phyloP scores from a whole-genome alignment of 805 yeast species.

The Candida mattraensis region DNA sequence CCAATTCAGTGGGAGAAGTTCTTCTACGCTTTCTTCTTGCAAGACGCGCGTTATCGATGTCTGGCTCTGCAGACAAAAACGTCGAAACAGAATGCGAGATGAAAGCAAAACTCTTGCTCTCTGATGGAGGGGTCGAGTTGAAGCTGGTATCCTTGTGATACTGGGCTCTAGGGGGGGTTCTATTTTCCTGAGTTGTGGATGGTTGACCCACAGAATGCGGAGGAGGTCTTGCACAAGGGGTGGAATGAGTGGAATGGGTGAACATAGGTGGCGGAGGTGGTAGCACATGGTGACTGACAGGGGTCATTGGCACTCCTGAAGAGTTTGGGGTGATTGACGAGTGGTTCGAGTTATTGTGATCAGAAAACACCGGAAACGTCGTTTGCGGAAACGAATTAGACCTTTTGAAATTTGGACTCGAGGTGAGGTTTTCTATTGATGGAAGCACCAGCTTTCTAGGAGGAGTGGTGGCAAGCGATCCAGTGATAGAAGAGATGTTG shows the following conservation, averaged over 20 bases:
- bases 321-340: constrained; percentile 10
- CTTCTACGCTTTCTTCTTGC: constrained; percentile 95
- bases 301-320: constrained; percentile 23
- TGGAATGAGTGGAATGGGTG: constrained; percentile 21
- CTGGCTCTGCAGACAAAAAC: constrained; percentile 78
- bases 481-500: constrained; percentile 1
- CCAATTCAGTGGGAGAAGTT: constrained; percentile 84
- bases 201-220: constrained; percentile 6
- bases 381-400: constrained; percentile 23
- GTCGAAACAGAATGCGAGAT: constrained; percentile 92
- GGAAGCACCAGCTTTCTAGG: constrained; percentile 22
- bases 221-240: constrained; percentile 19
- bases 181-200: constrained; percentile 2
- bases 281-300: constrained; percentile 18
- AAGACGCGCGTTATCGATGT: constrained; percentile 84
- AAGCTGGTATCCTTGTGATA: constrained; percentile 9
- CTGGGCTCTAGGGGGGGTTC: constrained; percentile 7
- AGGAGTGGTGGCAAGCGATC: constrained; percentile 13
- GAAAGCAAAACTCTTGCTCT: constrained; percentile 65
- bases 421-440: constrained; percentile 26
- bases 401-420: constrained; percentile 26
- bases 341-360: constrained; percentile 1
- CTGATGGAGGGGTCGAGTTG: constrained; percentile 21
- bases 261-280: constrained; percentile 26
- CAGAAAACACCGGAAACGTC: constrained; percentile 5